phyloP scores from a whole-genome alignment of 139 green algal genomes.

The Picochlorum sp. region DNA sequence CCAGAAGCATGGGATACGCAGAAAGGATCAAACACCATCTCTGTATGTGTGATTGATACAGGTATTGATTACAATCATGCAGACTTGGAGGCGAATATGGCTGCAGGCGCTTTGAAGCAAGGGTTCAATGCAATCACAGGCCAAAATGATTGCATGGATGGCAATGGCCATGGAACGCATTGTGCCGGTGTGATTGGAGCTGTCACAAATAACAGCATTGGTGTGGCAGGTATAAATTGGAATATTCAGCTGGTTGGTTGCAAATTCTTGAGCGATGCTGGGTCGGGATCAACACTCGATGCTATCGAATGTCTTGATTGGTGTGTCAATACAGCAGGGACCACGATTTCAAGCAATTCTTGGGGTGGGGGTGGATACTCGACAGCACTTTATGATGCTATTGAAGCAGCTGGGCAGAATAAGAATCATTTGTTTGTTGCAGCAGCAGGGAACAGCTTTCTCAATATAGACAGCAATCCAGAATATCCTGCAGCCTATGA shows the following conservation, averaged over 20 bases:
- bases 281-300: slow-evolving; percentile 22
- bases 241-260: slow-evolving; percentile 17
- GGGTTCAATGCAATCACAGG: slow-evolving; percentile 6
- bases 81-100: slow-evolving; percentile 48
- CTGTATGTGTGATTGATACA: slow-evolving; percentile 63
- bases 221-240: slow-evolving; percentile 15
- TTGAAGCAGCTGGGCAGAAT: neutral
- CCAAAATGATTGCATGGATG: slow-evolving; percentile 20
- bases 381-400: slow-evolving; percentile 20
- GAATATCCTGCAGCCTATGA: slow-evolving; percentile 11
- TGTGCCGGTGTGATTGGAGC: slow-evolving; percentile 42
- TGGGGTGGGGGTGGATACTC: slow-evolving; percentile 24
- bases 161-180: slow-evolving; percentile 45
- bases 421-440: slow-evolving; percentile 32
- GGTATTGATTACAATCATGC: slow-evolving; percentile 51
- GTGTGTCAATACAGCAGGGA: slow-evolving; percentile 17
- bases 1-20: slow-evolving; percentile 7
- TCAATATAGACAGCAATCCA: neutral
- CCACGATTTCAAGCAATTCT: slow-evolving; percentile 26
- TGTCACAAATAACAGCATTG: slow-evolving; percentile 13
- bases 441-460: slow-evolving; percentile 16
- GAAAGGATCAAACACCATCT: slow-evolving; percentile 6
- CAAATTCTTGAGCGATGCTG: slow-evolving; percentile 16
- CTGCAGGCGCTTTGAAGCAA: slow-evolving; percentile 3
- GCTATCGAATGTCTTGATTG: slow-evolving; percentile 32